Percentiles rank a stretch among this genome's conserved stretches.
Evolutionary conservation across 306 rosid species (phyloP).

Genomic region (Gillenia trifoliata): DNA sequence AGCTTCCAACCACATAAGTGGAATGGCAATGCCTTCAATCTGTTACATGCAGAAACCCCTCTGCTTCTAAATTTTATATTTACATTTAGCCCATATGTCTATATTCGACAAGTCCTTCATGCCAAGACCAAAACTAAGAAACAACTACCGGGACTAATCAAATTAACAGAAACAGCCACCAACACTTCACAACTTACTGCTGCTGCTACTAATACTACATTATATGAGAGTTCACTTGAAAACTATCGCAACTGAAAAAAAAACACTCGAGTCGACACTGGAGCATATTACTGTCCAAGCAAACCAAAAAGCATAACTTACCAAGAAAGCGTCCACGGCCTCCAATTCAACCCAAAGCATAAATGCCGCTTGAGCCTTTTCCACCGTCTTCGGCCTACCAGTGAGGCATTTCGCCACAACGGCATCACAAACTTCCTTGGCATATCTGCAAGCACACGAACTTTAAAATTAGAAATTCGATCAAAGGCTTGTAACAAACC

Average conservation of each 20-base stretch:
- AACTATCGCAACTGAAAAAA: not conserved
- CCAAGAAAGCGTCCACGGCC: conserved; percentile 94
- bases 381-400: conserved; percentile 98
- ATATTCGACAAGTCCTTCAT: not conserved
- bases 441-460: conserved; percentile 44
- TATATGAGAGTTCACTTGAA: not conserved
- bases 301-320: conserved; percentile 20
- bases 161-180: not conserved
- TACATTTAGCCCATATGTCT: not conserved
- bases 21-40: not conserved
- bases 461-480: conserved; percentile 18
- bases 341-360: conserved; percentile 98
- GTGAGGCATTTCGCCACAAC: conserved; percentile 92
- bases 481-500: not conserved
- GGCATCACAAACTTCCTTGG: conserved; percentile 86
- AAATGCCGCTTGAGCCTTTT: conserved; percentile 91
- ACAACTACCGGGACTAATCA: not conserved
- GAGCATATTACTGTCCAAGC: not conserved
- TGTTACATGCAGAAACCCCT: not conserved
- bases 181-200: not conserved
- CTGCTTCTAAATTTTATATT: not conserved
- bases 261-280: not conserved
- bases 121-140: not conserved
- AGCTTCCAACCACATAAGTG: not conserved
- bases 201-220: not conserved